These are phyloP conservation scores for Crataegus laevigata DNA, from an alignment of 306 rosid genomes.

Conservation along the genomic window DNA sequence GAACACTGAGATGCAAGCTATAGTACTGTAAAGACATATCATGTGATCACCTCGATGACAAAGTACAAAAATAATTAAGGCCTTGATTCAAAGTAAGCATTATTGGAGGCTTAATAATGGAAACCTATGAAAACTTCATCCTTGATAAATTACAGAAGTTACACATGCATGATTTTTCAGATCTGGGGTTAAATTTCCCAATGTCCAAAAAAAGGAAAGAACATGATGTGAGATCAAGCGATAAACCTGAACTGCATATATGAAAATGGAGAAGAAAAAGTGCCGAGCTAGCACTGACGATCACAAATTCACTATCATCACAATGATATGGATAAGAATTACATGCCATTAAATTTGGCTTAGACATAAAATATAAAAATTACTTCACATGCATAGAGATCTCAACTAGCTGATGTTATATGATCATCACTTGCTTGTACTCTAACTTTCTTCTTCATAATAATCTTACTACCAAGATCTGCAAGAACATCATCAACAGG, in stretches of 20 bases:
- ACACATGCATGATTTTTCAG: not conserved
- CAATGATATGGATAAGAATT: not conserved
- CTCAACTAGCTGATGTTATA: not conserved
- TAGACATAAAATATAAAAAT: not conserved
- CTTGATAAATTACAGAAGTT: constrained; percentile 1
- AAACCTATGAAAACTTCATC: not conserved
- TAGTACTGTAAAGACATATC: not conserved
- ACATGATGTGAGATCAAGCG: not conserved
- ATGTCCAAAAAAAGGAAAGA: not conserved
- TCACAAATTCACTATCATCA: not conserved
- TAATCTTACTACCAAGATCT: constrained; percentile 33
- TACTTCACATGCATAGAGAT: not conserved
- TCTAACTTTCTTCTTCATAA: constrained; percentile 34
- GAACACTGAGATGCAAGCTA: not conserved
- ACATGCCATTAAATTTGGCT: not conserved
- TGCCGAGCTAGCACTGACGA: not conserved
- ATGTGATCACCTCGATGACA: not conserved
- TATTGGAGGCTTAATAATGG: not conserved
- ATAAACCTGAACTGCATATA: not conserved
- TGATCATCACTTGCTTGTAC: not conserved
- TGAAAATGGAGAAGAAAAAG: not conserved
- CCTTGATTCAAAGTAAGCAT: not conserved
- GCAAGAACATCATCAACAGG: constrained; percentile 8
- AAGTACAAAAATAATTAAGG: not conserved
- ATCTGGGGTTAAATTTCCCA: not conserved